Evolutionary conservation across 75 land plant genomes (phyloP).

Genomic region (Selaginella moellendorffii): DNA sequence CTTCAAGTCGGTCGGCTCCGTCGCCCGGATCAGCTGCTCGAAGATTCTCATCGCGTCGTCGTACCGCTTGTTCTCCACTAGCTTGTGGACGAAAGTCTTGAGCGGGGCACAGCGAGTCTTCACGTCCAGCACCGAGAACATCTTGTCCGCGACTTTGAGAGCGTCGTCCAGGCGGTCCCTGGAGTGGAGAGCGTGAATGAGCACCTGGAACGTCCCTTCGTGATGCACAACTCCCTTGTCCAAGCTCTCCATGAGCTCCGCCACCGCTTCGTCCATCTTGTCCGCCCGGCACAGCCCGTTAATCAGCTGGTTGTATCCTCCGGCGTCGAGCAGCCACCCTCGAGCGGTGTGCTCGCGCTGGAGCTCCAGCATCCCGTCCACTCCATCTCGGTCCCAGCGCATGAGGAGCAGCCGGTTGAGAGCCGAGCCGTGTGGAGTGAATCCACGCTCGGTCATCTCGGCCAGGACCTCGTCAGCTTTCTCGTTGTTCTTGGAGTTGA

Average conservation of each 20-base stretch:
- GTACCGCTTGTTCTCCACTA: neutral
- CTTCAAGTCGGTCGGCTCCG: neutral
- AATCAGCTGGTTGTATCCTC: neutral
- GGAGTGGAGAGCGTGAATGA: neutral
- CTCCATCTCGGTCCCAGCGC: neutral
- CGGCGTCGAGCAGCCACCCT: neutral
- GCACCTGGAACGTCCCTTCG: neutral
- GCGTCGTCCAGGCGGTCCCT: neutral
- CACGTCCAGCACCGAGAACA: neutral
- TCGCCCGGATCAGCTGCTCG: neutral
- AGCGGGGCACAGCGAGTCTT: neutral
- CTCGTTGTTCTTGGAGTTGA: neutral
- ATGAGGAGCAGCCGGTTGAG: neutral
- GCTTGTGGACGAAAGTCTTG: neutral
- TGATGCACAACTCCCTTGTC: neutral
- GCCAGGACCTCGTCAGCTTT: neutral
- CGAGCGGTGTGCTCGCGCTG: neutral
- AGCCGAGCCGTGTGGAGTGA: neutral
- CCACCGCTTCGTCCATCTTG: neutral
- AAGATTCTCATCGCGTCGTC: neutral
- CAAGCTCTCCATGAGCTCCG: neutral
- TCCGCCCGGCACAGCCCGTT: neutral
- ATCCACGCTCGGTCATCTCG: neutral
- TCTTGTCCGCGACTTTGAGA: neutral
- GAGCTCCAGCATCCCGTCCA: neutral